Evolutionary conservation across 306 rosid genomes (phyloP).

Genomic region (Prunus padus): DNA sequence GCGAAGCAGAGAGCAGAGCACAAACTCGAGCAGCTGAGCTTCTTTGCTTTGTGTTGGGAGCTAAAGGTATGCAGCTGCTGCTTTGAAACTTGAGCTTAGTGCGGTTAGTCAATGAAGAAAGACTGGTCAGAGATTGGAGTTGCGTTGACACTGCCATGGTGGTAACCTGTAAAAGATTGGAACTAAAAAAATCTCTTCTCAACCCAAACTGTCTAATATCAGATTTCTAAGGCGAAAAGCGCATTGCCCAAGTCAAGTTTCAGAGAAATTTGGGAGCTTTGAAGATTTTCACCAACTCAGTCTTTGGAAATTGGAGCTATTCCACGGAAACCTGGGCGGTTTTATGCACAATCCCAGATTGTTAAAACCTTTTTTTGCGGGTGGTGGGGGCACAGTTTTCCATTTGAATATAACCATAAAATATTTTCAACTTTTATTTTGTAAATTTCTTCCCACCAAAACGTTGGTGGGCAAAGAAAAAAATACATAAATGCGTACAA

Average conservation of each 20-base stretch:
- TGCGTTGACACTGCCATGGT: conserved; percentile 16
- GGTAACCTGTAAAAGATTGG: not conserved
- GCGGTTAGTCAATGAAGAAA: conserved; percentile 23
- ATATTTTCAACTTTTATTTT: too few relatives aligned
- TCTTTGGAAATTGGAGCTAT: not conserved
- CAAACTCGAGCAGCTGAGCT: conserved; percentile 8
- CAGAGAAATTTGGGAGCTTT: not conserved
- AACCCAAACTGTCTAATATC: not conserved
- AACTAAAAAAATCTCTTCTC: not conserved
- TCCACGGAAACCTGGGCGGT: not conserved
- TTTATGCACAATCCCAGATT: too few relatives aligned
- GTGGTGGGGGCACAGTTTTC: too few relatives aligned
- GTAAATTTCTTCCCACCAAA: not conserved
- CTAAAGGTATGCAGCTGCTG: not conserved
- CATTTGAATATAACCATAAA: too few relatives aligned
- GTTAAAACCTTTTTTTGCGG: too few relatives aligned
- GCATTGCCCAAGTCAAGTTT: not conserved
- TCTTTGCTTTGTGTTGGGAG: conserved; percentile 7
- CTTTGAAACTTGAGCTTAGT: conserved; percentile 7
- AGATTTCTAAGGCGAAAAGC: not conserved
- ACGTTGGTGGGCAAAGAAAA: too few relatives aligned
- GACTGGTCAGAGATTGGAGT: conserved; percentile 6
- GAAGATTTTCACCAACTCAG: not conserved
- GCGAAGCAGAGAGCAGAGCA: conserved; percentile 26
- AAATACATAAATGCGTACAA: too few relatives aligned